Percentiles rank a stretch among this genome's conserved stretches.
Conservation (phyloP, 2,329 filamentous ascomycete genomes). For the Fusarium devonianum region DNA sequence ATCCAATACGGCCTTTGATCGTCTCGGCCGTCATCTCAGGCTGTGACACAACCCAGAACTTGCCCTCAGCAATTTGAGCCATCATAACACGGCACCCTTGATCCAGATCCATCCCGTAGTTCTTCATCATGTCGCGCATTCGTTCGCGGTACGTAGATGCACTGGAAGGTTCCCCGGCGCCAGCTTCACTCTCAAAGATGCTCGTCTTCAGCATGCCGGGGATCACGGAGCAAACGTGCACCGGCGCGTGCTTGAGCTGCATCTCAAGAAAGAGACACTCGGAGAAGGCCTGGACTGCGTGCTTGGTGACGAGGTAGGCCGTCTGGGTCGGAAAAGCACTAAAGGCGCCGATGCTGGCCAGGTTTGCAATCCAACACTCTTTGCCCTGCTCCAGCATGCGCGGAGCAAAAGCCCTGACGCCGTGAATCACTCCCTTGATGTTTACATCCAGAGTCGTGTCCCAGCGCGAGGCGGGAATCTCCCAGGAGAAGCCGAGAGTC, state of each 20-base stretch:
- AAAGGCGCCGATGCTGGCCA: not conserved
- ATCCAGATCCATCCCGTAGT: too few relatives aligned
- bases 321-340: not conserved
- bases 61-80: too few relatives aligned
- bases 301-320: constrained; percentile 8
- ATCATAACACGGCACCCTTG: too few relatives aligned
- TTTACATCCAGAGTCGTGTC: constrained; percentile 5
- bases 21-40: too few relatives aligned
- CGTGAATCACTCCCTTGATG: constrained; percentile 2
- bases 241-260: not conserved
- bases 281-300: constrained; percentile 1
- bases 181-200: not conserved
- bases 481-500: constrained; percentile 3
- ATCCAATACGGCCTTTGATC: too few relatives aligned
- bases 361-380: constrained; percentile 9
- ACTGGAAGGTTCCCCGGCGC: too few relatives aligned
- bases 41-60: too few relatives aligned
- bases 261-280: constrained; percentile 1
- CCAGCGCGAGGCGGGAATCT: constrained; percentile 3
- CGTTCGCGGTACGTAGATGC: too few relatives aligned
- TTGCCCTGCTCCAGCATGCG: constrained; percentile 1
- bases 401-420: constrained; percentile 2
- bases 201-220: constrained; percentile 2
- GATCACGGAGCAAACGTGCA: constrained; percentile 4
- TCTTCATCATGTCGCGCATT: too few relatives aligned